Percentiles rank a stretch among this genome's conserved stretches.
Evolutionary conservation across 768 basidiomycete species (phyloP).

Genomic region (Suillus discolor): DNA sequence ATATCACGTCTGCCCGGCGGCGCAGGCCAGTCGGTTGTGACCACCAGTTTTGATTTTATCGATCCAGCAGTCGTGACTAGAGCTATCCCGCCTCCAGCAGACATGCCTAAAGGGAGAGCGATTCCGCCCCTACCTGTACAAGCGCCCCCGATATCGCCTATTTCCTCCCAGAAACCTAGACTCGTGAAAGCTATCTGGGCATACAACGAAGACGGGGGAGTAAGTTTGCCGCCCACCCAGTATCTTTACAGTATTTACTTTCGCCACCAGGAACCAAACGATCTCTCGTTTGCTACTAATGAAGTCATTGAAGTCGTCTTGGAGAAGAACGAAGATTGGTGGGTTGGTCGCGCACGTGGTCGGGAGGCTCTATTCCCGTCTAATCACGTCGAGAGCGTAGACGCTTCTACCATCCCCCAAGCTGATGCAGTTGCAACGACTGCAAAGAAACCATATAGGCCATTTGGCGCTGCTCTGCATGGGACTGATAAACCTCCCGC

Average conservation of each 20-base stretch:
- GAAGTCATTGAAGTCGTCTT: constrained; percentile 79
- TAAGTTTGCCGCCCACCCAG: constrained; percentile 26
- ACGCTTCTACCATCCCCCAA: constrained; percentile 13
- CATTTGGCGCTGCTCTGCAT: constrained; percentile 41
- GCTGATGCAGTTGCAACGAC: not conserved
- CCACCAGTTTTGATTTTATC: constrained; percentile 14
- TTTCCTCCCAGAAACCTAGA: constrained; percentile 10
- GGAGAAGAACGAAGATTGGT: constrained; percentile 88
- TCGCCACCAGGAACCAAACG: constrained; percentile 66
- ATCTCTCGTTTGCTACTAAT: constrained; percentile 74
- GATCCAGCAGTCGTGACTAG: constrained; percentile 11
- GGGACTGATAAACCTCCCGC: constrained; percentile 36
- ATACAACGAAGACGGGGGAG: constrained; percentile 62
- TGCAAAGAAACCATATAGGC: constrained; percentile 29
- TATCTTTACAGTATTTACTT: constrained; percentile 11
- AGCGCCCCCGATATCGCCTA: constrained; percentile 1
- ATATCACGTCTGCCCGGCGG: constrained; percentile 45
- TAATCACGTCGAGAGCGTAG: constrained; percentile 67
- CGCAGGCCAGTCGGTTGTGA: constrained; percentile 20
- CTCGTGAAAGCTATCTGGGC: constrained; percentile 56
- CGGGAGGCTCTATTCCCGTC: constrained; percentile 79
- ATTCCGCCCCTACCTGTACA: constrained; percentile 17
- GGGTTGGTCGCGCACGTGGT: constrained; percentile 69
- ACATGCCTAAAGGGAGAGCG: constrained; percentile 14
- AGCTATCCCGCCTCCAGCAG: not conserved